phyloP scores from a whole-genome alignment of 805 yeast species.

The Lachancea fermentati region DNA sequence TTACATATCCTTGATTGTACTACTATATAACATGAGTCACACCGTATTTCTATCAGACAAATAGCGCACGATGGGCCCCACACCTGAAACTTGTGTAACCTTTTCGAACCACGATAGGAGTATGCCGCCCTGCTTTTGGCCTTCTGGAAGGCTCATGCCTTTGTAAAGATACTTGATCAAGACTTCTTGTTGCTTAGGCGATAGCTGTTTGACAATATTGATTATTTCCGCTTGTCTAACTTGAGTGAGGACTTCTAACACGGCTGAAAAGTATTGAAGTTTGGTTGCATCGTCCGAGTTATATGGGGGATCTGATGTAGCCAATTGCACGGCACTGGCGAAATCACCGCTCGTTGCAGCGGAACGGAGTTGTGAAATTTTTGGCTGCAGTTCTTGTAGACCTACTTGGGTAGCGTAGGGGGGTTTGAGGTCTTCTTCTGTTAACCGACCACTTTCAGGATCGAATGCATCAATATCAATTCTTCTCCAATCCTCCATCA shows the following conservation, averaged over 20 bases:
- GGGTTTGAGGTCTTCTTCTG: slow-evolving; percentile 56
- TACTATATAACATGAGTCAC: slow-evolving; percentile 24
- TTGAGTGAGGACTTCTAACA: slow-evolving; percentile 66
- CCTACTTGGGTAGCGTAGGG: slow-evolving; percentile 47
- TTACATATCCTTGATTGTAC: slow-evolving; percentile 1
- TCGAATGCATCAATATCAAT: slow-evolving; percentile 90
- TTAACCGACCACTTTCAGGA: slow-evolving; percentile 63
- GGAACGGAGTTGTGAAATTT: slow-evolving; percentile 54
- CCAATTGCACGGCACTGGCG: slow-evolving; percentile 55
- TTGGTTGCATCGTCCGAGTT: slow-evolving; percentile 54
- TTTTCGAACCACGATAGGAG: slow-evolving; percentile 90
- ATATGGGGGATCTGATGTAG: slow-evolving; percentile 75
- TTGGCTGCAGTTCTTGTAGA: slow-evolving; percentile 48
- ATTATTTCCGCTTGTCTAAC: slow-evolving; percentile 65
- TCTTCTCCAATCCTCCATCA: slow-evolving; percentile 83
- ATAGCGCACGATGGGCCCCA: slow-evolving; percentile 83
- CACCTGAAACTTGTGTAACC: slow-evolving; percentile 75
- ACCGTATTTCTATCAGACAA: slow-evolving; percentile 81
- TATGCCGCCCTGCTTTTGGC: slow-evolving; percentile 81
- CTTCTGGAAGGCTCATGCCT: slow-evolving; percentile 72
- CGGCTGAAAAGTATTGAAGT: slow-evolving; percentile 43
- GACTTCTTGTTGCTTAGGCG: slow-evolving; percentile 62
- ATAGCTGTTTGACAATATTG: slow-evolving; percentile 51
- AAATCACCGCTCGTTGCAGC: slow-evolving; percentile 68
- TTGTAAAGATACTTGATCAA: slow-evolving; percentile 81